A percentile compares a stretch with the other conserved stretches of the same genome.
phyloP scores from a whole-genome alignment of 345 rosid species.

The Litchi chinensis region DNA sequence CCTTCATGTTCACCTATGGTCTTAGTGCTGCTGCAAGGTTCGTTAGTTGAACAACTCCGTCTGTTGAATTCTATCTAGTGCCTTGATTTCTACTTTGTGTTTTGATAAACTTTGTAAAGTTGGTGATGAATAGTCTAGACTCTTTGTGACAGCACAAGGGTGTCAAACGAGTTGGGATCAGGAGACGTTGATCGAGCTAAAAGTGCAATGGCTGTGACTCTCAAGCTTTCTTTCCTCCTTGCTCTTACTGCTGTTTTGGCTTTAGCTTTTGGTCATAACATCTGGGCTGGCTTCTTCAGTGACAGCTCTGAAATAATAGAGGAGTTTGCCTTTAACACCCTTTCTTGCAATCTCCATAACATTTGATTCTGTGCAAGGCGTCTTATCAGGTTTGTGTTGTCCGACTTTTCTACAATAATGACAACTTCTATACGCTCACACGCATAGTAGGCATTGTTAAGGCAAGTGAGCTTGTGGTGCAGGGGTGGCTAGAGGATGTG shows the following conservation, averaged over 20 bases:
- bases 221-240: conserved; percentile 58
- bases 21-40: conserved; percentile 88
- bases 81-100: not conserved
- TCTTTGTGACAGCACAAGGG: conserved; percentile 56
- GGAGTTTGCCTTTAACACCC: conserved; percentile 57
- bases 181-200: conserved; percentile 47
- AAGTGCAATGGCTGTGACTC: conserved; percentile 47
- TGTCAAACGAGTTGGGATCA: conserved; percentile 78
- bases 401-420: not conserved
- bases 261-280: conserved; percentile 52
- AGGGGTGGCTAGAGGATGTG: too few species aligned
- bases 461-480: too few species aligned
- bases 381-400: conserved; percentile 26
- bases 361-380: conserved; percentile 63
- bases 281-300: conserved; percentile 65
- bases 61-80: not conserved
- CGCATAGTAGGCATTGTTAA: not conserved
- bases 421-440: not conserved
- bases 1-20: conserved; percentile 71
- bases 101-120: not conserved
- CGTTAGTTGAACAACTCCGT: conserved; percentile 10
- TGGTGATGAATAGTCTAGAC: too few species aligned
- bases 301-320: conserved; percentile 35
- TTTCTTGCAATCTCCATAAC: conserved; percentile 56
- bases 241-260: conserved; percentile 43